These are phyloP conservation scores for Lentinula sp. DNA, from an alignment of 768 basidiomycete species.

Conservation along the genomic window DNA sequence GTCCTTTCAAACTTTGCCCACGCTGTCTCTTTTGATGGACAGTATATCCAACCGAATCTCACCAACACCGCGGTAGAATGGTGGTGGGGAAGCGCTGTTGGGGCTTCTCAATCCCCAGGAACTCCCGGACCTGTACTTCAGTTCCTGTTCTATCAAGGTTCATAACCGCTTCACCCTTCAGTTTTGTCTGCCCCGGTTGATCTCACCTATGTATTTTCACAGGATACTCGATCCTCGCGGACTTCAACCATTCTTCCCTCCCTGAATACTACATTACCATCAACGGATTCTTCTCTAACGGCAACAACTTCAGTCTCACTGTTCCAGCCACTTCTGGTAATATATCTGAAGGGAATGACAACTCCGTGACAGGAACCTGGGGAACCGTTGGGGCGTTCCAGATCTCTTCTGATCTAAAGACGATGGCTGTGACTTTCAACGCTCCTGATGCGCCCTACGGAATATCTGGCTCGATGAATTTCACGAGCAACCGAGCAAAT, in stretches of 20 bases:
- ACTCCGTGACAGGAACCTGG: conserved; percentile 13
- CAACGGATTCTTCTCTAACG: conserved; percentile 15
- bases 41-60: conserved; percentile 12
- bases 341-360: conserved; percentile 9
- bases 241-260: background rate
- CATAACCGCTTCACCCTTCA: background rate
- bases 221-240: conserved; percentile 4
- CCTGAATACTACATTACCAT: conserved; percentile 12
- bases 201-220: background rate
- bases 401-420: conserved; percentile 11
- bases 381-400: conserved; percentile 11
- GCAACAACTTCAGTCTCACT: conserved; percentile 11
- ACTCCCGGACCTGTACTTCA: conserved; percentile 13
- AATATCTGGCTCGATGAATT: conserved; percentile 11
- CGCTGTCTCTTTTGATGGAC: conserved; percentile 12
- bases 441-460: conserved; percentile 9
- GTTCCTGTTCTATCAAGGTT: conserved; percentile 16
- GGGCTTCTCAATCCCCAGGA: conserved; percentile 2
- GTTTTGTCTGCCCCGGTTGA: background rate
- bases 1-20: background rate
- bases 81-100: conserved; percentile 17
- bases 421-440: conserved; percentile 12
- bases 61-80: conserved; percentile 15
- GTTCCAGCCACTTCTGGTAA: conserved; percentile 11
- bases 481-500: conserved; percentile 10